Evolutionary conservation across 2,329 filamentous ascomycete species (phyloP).

Genomic region (Colletotrichum godetiae): DNA sequence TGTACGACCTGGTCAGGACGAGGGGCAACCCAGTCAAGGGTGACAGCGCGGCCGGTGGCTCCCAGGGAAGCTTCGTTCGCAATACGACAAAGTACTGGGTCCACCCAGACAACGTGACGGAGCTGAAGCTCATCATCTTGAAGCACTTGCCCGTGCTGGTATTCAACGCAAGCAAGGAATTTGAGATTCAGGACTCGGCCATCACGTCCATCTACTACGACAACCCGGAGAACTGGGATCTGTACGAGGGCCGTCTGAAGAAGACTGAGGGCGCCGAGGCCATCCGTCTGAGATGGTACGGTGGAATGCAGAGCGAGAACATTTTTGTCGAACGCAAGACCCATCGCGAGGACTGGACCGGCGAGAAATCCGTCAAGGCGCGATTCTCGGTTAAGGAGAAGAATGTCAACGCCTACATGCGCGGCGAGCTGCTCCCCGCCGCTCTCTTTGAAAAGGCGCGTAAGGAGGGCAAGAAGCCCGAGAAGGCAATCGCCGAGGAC

Average conservation of each 20-base stretch:
- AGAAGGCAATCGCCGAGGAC: slow-evolving; percentile 90
- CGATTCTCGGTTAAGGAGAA: slow-evolving; percentile 97
- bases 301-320: slow-evolving; percentile 93
- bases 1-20: slow-evolving; percentile 95
- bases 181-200: slow-evolving; percentile 88
- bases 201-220: slow-evolving; percentile 99
- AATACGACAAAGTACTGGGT: slow-evolving; percentile 99
- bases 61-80: slow-evolving; percentile 94
- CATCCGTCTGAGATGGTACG: slow-evolving; percentile 96
- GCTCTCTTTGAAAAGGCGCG: slow-evolving; percentile 97
- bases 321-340: slow-evolving; percentile 99
- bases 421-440: slow-evolving; percentile 84
- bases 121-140: slow-evolving; percentile 96
- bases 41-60: slow-evolving; percentile 89
- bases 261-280: slow-evolving; percentile 98
- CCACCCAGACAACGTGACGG: slow-evolving; percentile 97
- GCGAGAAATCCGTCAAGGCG: slow-evolving; percentile 98
- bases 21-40: slow-evolving; percentile 92
- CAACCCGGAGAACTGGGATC: slow-evolving; percentile 91
- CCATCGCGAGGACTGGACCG: slow-evolving; percentile 98
- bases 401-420: slow-evolving; percentile 91
- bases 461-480: slow-evolving; percentile 92
- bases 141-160: slow-evolving; percentile 98
- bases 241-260: slow-evolving; percentile 94
- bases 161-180: slow-evolving; percentile 97